Base-by-base conservation (phyloP, 2,329 filamentous ascomycete genomes). In the Exophiala phaeomuriformis region DNA sequence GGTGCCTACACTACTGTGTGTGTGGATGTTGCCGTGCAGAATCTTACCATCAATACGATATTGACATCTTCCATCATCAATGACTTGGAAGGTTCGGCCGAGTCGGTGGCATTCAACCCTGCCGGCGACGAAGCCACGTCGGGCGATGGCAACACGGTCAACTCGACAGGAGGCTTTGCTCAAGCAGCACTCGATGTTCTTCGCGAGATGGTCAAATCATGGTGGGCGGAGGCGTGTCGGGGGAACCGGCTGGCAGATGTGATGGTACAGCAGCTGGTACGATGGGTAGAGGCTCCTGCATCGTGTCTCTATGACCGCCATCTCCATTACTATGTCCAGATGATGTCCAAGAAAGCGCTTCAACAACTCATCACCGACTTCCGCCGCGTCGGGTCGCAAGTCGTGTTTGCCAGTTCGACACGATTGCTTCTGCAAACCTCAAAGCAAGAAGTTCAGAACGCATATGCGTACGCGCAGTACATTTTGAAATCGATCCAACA, bases 351-450 rank as follows among this genome's bases (percentile, higher is more conserved):
- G 61, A 98, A 98, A 69, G 93, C 94, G 0, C 88, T 98, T 61
- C 88, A 96, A 66, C 91, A 97, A 70, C 80, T 99, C 35, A 95
- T 98, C 86, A 87, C 85, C 0, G 93, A 98, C 67, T 98, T 98
- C 73, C 84, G 90, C 56, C 85, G 91, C 7, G 91, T 98, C 1
- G 93, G 93, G 1, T 96, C 90, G 0, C 89, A 96, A 63, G 85
- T 98, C 27, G 82, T 99, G n/a, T 97, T 94, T 69, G 94, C 93
- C 39, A 95, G 84, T 64, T 80, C 91, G 3, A 95, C 91, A 62
- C 82, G 91, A 7, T 76, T 99, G 12, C 79, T 99, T 6, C 77
- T 99, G 12, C 93, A 98, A 68, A 99, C 93, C 0, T 95, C 89
- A 3, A 99, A 98, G 72, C 84, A 87, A 1, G 93, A 98, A 70